Conservation (phyloP, 495 filamentous ascomycete species). For the Rhizodiscina lignyota region DNA sequence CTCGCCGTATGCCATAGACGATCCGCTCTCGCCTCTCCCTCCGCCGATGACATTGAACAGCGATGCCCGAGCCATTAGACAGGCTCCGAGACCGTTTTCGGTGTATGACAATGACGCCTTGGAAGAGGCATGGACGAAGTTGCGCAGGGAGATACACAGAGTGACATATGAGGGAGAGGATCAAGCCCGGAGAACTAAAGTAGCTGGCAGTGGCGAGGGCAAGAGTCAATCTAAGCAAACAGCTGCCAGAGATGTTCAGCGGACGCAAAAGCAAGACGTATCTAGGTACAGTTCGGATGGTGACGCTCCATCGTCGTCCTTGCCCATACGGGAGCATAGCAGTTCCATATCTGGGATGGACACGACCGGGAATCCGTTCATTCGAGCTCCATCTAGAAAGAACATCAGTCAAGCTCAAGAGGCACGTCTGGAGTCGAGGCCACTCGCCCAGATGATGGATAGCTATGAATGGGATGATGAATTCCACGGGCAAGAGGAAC, state of each 20-base stretch:
- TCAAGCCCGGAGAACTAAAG: no score
- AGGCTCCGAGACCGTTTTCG: slow-evolving; percentile 24
- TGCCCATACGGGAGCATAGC: no score
- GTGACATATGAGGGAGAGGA: slow-evolving; percentile 16
- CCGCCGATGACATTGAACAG: slow-evolving; percentile 12
- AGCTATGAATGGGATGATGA: slow-evolving; percentile 24
- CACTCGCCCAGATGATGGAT: slow-evolving; percentile 10
- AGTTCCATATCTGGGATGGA: no score
- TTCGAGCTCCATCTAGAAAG: slow-evolving; percentile 22
- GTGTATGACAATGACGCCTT: slow-evolving; percentile 22
- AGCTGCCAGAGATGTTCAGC: slow-evolving; percentile 10
- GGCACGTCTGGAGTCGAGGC: slow-evolving; percentile 3
- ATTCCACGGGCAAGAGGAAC: no score
- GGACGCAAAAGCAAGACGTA: slow-evolving; percentile 5
- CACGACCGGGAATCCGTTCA: slow-evolving; percentile 25
- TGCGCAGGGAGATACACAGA: slow-evolving; percentile 20
- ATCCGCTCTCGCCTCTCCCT: slow-evolving; percentile 24
- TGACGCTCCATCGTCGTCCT: no score
- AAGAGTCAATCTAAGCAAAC: no score
- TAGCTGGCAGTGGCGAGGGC: no score
- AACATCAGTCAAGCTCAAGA: slow-evolving; percentile 6
- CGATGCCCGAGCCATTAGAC: slow-evolving; percentile 5
- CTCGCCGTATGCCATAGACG: slow-evolving; percentile 23
- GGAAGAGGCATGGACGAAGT: slow-evolving; percentile 22
- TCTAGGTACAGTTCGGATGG: slow-evolving; percentile 4